Percentiles rank a stretch among this genome's conserved stretches.
phyloP scores from a whole-genome alignment of 2,329 filamentous ascomycete species.

The Colletotrichum phormii region DNA sequence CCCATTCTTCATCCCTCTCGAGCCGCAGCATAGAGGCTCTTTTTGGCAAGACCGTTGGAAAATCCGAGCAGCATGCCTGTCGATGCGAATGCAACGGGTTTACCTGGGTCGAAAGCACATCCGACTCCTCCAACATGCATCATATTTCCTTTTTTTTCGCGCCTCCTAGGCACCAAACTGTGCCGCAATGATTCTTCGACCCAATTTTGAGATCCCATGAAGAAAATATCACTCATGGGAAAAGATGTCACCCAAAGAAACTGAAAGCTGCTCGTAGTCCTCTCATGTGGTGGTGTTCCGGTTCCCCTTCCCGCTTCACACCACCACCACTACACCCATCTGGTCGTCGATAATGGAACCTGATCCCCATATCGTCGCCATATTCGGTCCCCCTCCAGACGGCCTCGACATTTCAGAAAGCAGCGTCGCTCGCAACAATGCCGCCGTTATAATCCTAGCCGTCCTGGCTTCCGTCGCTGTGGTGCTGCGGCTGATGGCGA shows the following conservation, averaged over 20 bases:
- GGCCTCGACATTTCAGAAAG: constrained; percentile 16
- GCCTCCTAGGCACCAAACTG: not conserved
- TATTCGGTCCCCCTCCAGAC: constrained; percentile 17
- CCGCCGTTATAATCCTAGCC: constrained; percentile 18
- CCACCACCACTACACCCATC: not conserved
- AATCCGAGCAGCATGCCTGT: too few species aligned
- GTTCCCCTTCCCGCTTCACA: not conserved
- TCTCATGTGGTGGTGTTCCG: not conserved
- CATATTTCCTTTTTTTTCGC: not conserved
- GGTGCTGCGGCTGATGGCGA: constrained; percentile 10
- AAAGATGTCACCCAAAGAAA: not conserved
- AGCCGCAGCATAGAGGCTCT: too few species aligned
- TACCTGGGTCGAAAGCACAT: not conserved
- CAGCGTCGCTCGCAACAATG: constrained; percentile 17
- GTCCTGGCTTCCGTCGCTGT: constrained; percentile 14
- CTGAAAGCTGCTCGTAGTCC: not conserved
- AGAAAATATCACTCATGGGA: not conserved
- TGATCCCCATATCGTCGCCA: not conserved
- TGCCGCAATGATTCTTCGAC: not conserved
- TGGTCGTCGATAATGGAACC: not conserved
- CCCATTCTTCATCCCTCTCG: too few species aligned
- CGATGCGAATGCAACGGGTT: too few species aligned
- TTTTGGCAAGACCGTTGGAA: too few species aligned
- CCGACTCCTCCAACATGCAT: not conserved
- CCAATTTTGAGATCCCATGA: not conserved